These are phyloP conservation scores for Globisporangium nodosum DNA, from an alignment of 352 stramenopile genomes.

Conservation along the genomic window DNA sequence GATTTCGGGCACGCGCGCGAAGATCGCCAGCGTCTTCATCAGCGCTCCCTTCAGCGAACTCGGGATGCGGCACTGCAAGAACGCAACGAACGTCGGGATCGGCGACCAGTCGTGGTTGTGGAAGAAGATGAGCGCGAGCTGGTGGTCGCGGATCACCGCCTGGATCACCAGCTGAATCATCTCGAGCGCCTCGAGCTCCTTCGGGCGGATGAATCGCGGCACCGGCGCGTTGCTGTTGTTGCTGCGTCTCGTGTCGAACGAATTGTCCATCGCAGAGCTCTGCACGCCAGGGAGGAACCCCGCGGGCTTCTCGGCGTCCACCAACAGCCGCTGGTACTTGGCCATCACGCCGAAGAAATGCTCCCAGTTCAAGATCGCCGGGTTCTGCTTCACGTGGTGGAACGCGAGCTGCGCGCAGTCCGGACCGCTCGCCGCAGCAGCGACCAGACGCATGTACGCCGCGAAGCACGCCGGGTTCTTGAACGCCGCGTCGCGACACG, in stretches of 20 bases:
- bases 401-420: slow-evolving; percentile 76
- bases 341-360: slow-evolving; percentile 82
- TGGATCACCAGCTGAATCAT: slow-evolving; percentile 78
- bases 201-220: slow-evolving; percentile 70
- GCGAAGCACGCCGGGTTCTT: slow-evolving; percentile 72
- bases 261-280: slow-evolving; percentile 5
- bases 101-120: slow-evolving; percentile 84
- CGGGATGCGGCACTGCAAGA: slow-evolving; percentile 78
- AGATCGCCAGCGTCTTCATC: slow-evolving; percentile 80
- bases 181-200: slow-evolving; percentile 79
- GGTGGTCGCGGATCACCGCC: slow-evolving; percentile 61
- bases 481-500: slow-evolving; percentile 63
- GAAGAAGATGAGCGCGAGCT: slow-evolving; percentile 80
- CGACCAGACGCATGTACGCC: slow-evolving; percentile 73
- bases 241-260: slow-evolving; percentile 9
- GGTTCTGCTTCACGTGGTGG: slow-evolving; percentile 85
- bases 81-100: slow-evolving; percentile 76
- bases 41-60: slow-evolving; percentile 80
- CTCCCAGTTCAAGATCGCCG: slow-evolving; percentile 71
- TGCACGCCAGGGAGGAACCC: slow-evolving; percentile 25
- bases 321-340: slow-evolving; percentile 79
- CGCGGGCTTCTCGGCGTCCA: slow-evolving; percentile 56
- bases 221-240: slow-evolving; percentile 24
- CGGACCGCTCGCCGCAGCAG: slow-evolving; percentile 51
- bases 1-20: slow-evolving; percentile 74